Conservation (phyloP, 352 stramenopile genomes). For the Globisporangium emineosum region DNA sequence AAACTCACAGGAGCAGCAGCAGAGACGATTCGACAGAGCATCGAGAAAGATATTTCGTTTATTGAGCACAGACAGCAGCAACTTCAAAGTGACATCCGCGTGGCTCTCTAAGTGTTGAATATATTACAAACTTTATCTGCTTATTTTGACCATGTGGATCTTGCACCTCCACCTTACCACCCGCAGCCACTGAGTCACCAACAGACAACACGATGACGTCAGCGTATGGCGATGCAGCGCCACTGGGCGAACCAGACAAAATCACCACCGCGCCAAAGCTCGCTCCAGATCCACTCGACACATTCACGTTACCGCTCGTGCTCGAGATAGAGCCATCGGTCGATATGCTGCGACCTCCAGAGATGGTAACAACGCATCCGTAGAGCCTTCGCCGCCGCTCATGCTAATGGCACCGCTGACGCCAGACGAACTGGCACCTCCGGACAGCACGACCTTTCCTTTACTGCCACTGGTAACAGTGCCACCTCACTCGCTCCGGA, state of each 20-base stretch:
- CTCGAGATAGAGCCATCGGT: conserved; percentile 5
- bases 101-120: too few relatives aligned
- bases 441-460: conserved; percentile 3
- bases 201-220: conserved; percentile 1
- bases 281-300: conserved; percentile 13
- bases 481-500: conserved; percentile 2
- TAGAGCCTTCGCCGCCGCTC: conserved; percentile 21
- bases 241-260: conserved; percentile 5
- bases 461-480: background rate
- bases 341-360: conserved; percentile 15
- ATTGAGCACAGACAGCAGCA: too few relatives aligned
- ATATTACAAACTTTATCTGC: too few relatives aligned
- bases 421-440: conserved; percentile 8
- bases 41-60: too few relatives aligned
- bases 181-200: conserved; percentile 2
- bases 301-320: conserved; percentile 7
- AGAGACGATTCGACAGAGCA: too few relatives aligned
- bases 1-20: too few relatives aligned
- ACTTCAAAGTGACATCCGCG: too few relatives aligned
- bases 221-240: background rate
- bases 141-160: too few relatives aligned
- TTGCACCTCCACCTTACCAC: conserved; percentile 12
- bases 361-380: conserved; percentile 23
- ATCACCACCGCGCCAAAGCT: background rate
- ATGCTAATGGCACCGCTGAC: background rate